phyloP scores from a whole-genome alignment of 2,329 filamentous ascomycete species.

The Ophiostoma angusticollis region DNA sequence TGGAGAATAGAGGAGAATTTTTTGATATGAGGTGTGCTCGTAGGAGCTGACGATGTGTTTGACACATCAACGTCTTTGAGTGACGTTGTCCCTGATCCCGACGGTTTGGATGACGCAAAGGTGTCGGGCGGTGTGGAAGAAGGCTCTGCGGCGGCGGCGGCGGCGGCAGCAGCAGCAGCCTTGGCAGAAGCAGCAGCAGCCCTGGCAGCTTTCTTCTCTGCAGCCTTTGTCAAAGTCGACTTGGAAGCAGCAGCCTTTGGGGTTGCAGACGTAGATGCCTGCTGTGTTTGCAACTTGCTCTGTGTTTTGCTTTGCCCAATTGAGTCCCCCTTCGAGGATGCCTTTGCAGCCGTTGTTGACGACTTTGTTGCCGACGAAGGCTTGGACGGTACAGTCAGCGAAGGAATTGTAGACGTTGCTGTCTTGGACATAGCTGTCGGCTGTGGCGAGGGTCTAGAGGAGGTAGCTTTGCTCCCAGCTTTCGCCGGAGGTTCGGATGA shows the following conservation, averaged over 20 bases:
- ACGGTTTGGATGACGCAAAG: slow-evolving; percentile 3
- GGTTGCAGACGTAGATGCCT: slow-evolving; percentile 17
- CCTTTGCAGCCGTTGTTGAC: background rate
- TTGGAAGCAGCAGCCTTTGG: slow-evolving; percentile 16
- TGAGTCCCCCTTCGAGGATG: slow-evolving; percentile 3
- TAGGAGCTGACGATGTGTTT: slow-evolving; percentile 9
- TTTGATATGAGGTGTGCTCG: slow-evolving; percentile 22
- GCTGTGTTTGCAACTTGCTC: slow-evolving; percentile 12
- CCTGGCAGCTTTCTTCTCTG: slow-evolving; percentile 9
- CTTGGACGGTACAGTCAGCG: slow-evolving; percentile 5
- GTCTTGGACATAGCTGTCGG: slow-evolving; percentile 1
- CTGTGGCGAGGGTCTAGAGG: background rate
- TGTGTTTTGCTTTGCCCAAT: slow-evolving; percentile 4
- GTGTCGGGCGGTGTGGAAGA: background rate
- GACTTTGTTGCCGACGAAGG: background rate
- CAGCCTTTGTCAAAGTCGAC: slow-evolving; percentile 18
- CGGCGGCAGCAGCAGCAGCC: slow-evolving; percentile 5
- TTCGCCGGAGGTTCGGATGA: background rate
- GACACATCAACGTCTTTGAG: slow-evolving; percentile 17
- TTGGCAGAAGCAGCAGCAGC: slow-evolving; percentile 11
- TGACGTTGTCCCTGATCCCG: slow-evolving; percentile 15
- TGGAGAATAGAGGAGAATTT: slow-evolving; percentile 32
- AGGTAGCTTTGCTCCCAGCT: background rate
- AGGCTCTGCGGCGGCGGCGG: background rate
- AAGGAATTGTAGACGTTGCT: slow-evolving; percentile 4